These are phyloP conservation scores for Eremothecium gossypii DNA, from an alignment of 1,139 yeast species.

Conservation along the genomic window DNA sequence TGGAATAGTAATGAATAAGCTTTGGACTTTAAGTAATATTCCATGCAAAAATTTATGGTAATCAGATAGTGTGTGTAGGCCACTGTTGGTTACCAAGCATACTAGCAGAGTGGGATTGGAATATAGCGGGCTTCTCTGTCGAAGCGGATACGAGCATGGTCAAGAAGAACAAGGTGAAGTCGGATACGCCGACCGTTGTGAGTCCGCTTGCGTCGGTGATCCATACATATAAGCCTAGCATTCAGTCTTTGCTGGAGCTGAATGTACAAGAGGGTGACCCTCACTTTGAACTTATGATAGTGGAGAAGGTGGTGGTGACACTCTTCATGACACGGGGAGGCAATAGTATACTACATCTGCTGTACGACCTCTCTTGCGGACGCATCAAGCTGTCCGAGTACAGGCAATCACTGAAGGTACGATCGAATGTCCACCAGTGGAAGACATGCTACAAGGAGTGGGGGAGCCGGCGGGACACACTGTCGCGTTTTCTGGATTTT, in stretches of 20 bases:
- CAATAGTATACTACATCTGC: constrained; percentile 11
- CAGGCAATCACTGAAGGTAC: constrained; percentile 7
- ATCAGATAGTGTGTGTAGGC: too few species aligned
- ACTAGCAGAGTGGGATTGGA: too few species aligned
- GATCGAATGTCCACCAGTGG: constrained; percentile 7
- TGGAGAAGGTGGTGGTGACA: constrained; percentile 15
- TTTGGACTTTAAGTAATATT: too few species aligned
- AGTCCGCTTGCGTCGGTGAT: constrained; percentile 2
- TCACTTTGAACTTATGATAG: constrained; percentile 1
- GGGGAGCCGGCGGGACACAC: constrained; percentile 9
- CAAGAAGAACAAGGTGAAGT: constrained; percentile 2
- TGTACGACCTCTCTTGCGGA: constrained; percentile 9
- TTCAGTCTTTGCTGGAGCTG: constrained; percentile 1
- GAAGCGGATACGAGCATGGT: constrained; percentile 1
- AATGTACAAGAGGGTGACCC: not conserved
- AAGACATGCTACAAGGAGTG: constrained; percentile 8
- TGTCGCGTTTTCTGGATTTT: constrained; percentile 15
- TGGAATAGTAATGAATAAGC: too few species aligned
- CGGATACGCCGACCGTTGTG: not conserved
- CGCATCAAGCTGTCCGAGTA: constrained; percentile 7
- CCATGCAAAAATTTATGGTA: too few species aligned
- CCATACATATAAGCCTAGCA: not conserved
- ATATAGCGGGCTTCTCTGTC: not conserved
- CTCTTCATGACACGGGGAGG: constrained; percentile 22
- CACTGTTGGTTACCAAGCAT: too few species aligned